Evolutionary conservation across 768 basidiomycete species (phyloP).

Genomic region (Leccinum truebloodii): DNA sequence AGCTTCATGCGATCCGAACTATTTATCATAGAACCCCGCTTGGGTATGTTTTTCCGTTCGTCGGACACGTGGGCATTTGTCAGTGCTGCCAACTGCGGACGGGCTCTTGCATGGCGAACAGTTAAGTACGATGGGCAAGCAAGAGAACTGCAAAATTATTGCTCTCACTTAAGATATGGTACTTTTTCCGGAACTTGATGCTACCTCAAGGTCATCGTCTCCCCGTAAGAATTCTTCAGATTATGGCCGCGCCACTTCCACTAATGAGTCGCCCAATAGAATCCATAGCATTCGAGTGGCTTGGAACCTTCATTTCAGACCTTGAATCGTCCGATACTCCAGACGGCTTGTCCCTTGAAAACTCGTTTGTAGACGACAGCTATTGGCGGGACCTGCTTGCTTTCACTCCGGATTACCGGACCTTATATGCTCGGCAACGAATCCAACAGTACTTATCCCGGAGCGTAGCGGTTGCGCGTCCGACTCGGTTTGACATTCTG

Average conservation of each 20-base stretch:
- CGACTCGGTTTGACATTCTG: not conserved
- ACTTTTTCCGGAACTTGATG: not conserved
- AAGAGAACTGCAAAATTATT: not conserved
- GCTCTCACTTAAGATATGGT: not conserved
- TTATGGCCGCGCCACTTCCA: not conserved
- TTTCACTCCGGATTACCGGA: not conserved
- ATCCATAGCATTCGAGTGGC: not conserved
- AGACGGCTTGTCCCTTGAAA: not conserved
- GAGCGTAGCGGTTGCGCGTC: not conserved
- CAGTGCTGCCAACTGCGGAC: not conserved
- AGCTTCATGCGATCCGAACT: too few relatives aligned
- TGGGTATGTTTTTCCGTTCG: not conserved
- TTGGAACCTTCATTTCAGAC: not conserved
- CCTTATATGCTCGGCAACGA: not conserved
- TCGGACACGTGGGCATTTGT: not conserved
- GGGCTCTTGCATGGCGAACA: not conserved
- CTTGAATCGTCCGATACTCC: not conserved
- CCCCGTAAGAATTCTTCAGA: not conserved
- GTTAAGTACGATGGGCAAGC: not conserved
- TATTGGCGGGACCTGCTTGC: conserved; percentile 1
- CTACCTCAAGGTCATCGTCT: not conserved
- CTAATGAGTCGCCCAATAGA: not conserved
- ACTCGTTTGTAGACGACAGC: not conserved
- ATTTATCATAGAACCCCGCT: not conserved
- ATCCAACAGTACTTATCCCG: not conserved